Percentiles rank a stretch among this genome's conserved stretches.
phyloP scores from a whole-genome alignment of 805 yeast genomes.

The Clavispora vitiphila region DNA sequence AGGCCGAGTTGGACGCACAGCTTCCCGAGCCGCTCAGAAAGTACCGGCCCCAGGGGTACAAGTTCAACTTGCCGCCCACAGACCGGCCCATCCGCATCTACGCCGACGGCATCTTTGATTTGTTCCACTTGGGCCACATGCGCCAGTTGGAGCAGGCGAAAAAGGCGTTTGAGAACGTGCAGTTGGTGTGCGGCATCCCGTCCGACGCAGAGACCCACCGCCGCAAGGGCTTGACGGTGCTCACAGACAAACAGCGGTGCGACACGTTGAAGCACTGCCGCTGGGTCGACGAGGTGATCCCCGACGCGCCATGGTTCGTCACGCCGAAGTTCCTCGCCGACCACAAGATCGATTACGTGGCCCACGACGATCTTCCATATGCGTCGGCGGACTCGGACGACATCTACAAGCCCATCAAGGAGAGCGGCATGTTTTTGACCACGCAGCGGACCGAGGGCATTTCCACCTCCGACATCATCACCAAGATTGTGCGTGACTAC shows the following conservation, averaged over 20 bases:
- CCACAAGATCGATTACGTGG: constrained; percentile 90
- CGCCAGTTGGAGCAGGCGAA: constrained; percentile 95
- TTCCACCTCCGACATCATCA: constrained; percentile 92
- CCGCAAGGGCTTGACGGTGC: constrained; percentile 88
- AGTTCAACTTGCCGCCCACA: constrained; percentile 74
- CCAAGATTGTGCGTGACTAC: constrained; percentile 90
- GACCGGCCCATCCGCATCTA: constrained; percentile 89
- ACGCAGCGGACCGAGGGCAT: constrained; percentile 97
- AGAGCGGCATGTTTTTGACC: constrained; percentile 82
- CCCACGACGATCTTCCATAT: constrained; percentile 96
- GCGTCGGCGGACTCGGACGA: constrained; percentile 87
- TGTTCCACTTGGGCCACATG: constrained; percentile 97
- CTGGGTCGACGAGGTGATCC: constrained; percentile 97
- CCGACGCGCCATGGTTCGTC: constrained; percentile 94
- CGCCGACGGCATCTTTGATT: constrained; percentile 97
- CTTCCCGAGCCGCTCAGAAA: constrained; percentile 68
- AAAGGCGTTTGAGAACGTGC: constrained; percentile 79
- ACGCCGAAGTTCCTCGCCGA: constrained; percentile 71
- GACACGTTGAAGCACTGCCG: constrained; percentile 90
- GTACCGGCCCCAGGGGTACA: constrained; percentile 75
- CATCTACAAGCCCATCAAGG: constrained; percentile 88
- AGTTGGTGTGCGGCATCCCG: constrained; percentile 87
- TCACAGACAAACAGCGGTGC: constrained; percentile 80
- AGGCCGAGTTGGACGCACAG: constrained; percentile 55
- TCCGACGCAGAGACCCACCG: constrained; percentile 87